These are phyloP conservation scores for Penicillium pancosmium DNA, from an alignment of 495 filamentous ascomycete genomes.

Conservation along the genomic window DNA sequence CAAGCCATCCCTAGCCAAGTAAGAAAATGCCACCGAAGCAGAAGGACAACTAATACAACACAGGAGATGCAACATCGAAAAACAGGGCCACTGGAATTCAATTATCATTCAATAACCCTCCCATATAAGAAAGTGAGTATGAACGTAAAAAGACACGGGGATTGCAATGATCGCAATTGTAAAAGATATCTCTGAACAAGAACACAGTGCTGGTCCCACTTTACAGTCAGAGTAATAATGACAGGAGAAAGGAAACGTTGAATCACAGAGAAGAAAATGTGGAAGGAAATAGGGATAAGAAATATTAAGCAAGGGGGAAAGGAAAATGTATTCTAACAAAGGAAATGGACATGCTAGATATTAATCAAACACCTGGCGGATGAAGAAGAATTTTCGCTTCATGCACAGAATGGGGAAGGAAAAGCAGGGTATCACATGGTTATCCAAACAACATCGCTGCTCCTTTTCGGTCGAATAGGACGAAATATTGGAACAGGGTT, in stretches of 20 bases:
- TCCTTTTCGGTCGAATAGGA: conserved; percentile 28
- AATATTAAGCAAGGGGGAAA: conserved; percentile 37
- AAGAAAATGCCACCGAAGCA: neutral
- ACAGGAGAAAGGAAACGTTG: conserved; percentile 36
- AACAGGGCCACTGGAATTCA: conserved; percentile 24
- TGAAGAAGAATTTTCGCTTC: conserved; percentile 36
- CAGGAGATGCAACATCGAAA: neutral
- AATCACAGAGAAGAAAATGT: conserved; percentile 23
- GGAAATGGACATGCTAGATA: conserved; percentile 42
- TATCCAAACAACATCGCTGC: conserved; percentile 48
- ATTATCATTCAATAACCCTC: conserved; percentile 29
- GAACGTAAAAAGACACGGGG: conserved; percentile 11
- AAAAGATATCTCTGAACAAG: conserved; percentile 24
- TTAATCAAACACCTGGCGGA: conserved; percentile 32
- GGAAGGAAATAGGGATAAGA: conserved; percentile 18
- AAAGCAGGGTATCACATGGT: conserved; percentile 53
- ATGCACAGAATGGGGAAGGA: conserved; percentile 40
- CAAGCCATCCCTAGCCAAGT: neutral
- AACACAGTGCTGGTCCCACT: conserved; percentile 31
- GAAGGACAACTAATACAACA: neutral
- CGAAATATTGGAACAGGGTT: conserved; percentile 25
- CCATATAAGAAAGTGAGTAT: conserved; percentile 27
- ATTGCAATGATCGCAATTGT: conserved; percentile 8
- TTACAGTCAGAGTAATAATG: conserved; percentile 48
- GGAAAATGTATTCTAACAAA: conserved; percentile 43